These are phyloP conservation scores for Neurospora africana DNA, from an alignment of 495 filamentous ascomycete genomes.

Conservation along the genomic window DNA sequence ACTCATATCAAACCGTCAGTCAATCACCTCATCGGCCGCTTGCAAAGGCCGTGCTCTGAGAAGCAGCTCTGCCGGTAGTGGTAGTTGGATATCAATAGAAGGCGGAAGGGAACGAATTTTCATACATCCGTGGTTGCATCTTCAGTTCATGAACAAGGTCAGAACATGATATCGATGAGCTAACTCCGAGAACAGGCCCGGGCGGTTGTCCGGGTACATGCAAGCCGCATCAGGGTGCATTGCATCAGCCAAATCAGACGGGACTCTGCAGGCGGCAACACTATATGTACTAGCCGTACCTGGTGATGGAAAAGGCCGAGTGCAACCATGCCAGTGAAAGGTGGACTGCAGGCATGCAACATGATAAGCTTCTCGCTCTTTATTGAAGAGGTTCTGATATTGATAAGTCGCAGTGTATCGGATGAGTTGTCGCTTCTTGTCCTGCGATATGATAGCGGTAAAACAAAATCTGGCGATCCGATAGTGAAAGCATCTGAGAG, in stretches of 20 bases:
- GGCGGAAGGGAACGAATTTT: not conserved
- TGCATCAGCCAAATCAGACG: not conserved
- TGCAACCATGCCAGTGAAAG: not conserved
- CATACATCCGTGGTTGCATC: not conserved
- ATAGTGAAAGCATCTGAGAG: not conserved
- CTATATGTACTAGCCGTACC: not conserved
- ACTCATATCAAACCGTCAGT: not conserved
- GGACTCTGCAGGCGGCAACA: not conserved
- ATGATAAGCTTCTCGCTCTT: slow-evolving; percentile 19
- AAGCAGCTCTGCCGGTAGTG: not conserved
- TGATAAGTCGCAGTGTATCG: not conserved
- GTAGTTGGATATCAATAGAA: not conserved
- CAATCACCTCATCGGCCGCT: not conserved
- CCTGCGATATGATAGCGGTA: not conserved
- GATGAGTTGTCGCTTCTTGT: not conserved
- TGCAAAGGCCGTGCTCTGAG: not conserved
- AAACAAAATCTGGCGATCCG: not conserved
- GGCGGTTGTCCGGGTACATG: slow-evolving; percentile 3
- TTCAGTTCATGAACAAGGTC: not conserved
- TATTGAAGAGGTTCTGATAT: slow-evolving; percentile 6
- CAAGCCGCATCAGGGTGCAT: not conserved
- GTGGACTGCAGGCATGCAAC: slow-evolving; percentile 6
- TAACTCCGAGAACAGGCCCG: not conserved
- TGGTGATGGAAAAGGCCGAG: not conserved
- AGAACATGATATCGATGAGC: not conserved